Percentiles rank a stretch among this genome's conserved stretches.
phyloP scores from a whole-genome alignment of 2,329 filamentous ascomycete genomes.

The Stylonectria norvegica region DNA sequence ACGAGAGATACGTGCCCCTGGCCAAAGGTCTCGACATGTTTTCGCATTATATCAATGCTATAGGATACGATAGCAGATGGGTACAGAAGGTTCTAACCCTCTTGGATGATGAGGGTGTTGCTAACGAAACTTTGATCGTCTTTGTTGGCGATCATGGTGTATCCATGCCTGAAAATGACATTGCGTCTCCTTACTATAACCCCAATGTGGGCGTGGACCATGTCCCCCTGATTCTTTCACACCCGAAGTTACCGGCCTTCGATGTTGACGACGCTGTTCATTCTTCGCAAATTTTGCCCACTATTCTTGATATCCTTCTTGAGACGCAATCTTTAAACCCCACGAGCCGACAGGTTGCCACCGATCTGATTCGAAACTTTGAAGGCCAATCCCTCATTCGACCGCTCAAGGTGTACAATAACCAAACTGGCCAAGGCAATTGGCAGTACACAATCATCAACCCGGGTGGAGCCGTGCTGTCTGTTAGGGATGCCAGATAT shows the following conservation, averaged over 20 bases:
- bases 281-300: slow-evolving; percentile 31
- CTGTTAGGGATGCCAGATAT: slow-evolving; percentile 31
- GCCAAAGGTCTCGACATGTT: slow-evolving; percentile 28
- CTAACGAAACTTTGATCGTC: slow-evolving; percentile 33
- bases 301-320: slow-evolving; percentile 32
- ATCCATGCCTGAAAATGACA: slow-evolving; percentile 31
- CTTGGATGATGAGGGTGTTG: slow-evolving; percentile 30
- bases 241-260: slow-evolving; percentile 29
- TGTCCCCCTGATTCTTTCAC: slow-evolving; percentile 31
- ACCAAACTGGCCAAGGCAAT: slow-evolving; percentile 20
- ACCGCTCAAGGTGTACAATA: slow-evolving; percentile 8
- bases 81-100: slow-evolving; percentile 28
- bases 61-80: slow-evolving; percentile 33
- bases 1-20: slow-evolving; percentile 27
- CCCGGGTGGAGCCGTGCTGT: slow-evolving; percentile 32
- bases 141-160: slow-evolving; percentile 34
- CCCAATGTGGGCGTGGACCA: slow-evolving; percentile 30
- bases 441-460: slow-evolving; percentile 36
- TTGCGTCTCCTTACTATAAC: slow-evolving; percentile 32
- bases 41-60: slow-evolving; percentile 31
- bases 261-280: slow-evolving; percentile 29
- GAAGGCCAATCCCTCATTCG: slow-evolving; percentile 34
- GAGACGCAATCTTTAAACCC: slow-evolving; percentile 28
- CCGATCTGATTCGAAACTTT: slow-evolving; percentile 28
- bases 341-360: slow-evolving; percentile 16